Evolutionary conservation across 805 yeast species (phyloP).

Genomic region (Phaffomyces thermotolerans): DNA sequence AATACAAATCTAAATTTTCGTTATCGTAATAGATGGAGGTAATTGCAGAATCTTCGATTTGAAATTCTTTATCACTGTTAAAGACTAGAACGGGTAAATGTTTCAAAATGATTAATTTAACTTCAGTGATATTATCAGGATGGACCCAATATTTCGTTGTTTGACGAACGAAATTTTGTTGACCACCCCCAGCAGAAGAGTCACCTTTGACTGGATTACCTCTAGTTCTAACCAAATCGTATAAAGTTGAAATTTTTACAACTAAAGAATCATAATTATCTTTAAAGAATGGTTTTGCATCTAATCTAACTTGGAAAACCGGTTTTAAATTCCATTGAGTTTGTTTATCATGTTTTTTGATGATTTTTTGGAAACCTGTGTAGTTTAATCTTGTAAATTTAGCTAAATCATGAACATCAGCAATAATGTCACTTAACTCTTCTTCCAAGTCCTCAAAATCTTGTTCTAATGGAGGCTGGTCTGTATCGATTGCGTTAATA

Average conservation of each 20-base stretch:
- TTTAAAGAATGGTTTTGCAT: conserved; percentile 91
- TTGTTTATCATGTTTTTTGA: conserved; percentile 92
- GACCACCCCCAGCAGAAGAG: conserved; percentile 95
- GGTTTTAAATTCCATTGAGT: conserved; percentile 80
- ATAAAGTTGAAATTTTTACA: conserved; percentile 80
- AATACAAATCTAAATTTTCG: conserved; percentile 79
- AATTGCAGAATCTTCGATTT: conserved; percentile 89
- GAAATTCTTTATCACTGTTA: conserved; percentile 94
- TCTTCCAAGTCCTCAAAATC: conserved; percentile 71
- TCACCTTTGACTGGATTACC: conserved; percentile 96
- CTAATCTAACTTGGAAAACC: conserved; percentile 85
- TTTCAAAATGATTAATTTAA: conserved; percentile 84
- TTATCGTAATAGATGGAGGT: conserved; percentile 96
- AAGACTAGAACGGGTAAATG: conserved; percentile 96
- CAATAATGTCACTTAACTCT: conserved; percentile 79
- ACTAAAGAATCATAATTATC: conserved; percentile 88
- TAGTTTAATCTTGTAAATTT: conserved; percentile 89
- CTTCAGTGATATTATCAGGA: conserved; percentile 97
- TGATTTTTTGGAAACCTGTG: conserved; percentile 94
- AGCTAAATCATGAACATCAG: conserved; percentile 95
- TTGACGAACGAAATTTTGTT: conserved; percentile 96
- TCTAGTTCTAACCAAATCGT: conserved; percentile 89
- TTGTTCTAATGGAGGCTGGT: conserved; percentile 47
- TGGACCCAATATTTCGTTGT: conserved; percentile 99
- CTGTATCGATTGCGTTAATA: conserved; percentile 47